phyloP scores from a whole-genome alignment of 768 basidiomycete genomes.

The Serendipita sp. region DNA sequence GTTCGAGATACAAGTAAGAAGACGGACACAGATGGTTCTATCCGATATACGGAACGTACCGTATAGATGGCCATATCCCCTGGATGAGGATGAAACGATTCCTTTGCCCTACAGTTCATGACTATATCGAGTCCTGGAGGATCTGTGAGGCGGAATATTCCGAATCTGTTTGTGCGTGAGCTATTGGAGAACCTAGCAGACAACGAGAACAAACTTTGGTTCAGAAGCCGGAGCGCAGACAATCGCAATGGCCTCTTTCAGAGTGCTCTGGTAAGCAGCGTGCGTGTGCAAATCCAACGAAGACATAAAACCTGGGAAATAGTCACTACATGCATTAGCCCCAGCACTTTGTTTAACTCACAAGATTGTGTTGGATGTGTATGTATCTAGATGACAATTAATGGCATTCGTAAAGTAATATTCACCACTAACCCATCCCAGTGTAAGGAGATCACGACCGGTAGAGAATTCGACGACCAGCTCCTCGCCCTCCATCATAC shows the following conservation, averaged over 20 bases:
- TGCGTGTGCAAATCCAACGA: slow-evolving; percentile 89
- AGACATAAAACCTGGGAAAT: slow-evolving; percentile 65
- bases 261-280: slow-evolving; percentile 73
- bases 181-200: neutral
- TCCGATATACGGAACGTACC: slow-evolving; percentile 28
- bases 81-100: slow-evolving; percentile 69
- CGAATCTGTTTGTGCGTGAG: slow-evolving; percentile 36
- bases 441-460: slow-evolving; percentile 60
- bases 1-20: neutral
- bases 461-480: slow-evolving; percentile 74
- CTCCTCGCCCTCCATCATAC: slow-evolving; percentile 83
- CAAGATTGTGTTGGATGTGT: slow-evolving; percentile 85
- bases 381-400: slow-evolving; percentile 46
- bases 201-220: slow-evolving; percentile 41
- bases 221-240: slow-evolving; percentile 73
- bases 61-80: slow-evolving; percentile 67
- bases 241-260: slow-evolving; percentile 84
- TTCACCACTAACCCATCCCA: slow-evolving; percentile 66
- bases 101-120: slow-evolving; percentile 46
- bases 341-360: slow-evolving; percentile 21
- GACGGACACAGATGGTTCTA: neutral
- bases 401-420: neutral
- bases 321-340: neutral
- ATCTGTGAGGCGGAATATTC: slow-evolving; percentile 79
- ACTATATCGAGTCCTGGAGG: slow-evolving; percentile 68